Conservation (phyloP, 345 rosid species). For the Citrus reticulata region DNA sequence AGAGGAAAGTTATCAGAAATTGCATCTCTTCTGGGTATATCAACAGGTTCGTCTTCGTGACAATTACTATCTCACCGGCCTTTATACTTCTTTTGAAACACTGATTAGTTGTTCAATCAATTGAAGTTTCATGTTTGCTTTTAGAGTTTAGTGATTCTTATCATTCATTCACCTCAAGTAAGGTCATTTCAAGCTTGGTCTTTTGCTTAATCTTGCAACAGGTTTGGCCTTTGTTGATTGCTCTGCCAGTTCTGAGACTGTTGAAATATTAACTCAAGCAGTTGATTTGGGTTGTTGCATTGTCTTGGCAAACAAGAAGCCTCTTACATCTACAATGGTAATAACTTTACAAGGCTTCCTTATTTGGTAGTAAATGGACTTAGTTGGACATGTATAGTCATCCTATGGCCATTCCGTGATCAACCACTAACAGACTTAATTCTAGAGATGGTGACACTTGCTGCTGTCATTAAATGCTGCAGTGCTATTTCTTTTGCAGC, state of each 20-base stretch:
- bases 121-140: neutral
- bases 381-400: neutral
- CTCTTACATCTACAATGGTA: constrained; percentile 82
- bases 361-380: neutral
- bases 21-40: constrained; percentile 54
- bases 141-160: neutral
- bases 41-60: constrained; percentile 52
- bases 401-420: neutral
- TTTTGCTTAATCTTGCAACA: constrained; percentile 24
- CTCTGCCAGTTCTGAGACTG: constrained; percentile 72
- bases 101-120: neutral
- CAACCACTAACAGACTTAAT: neutral
- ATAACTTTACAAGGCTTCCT: constrained; percentile 3
- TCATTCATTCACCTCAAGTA: neutral
- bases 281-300: constrained; percentile 68
- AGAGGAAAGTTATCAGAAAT: constrained; percentile 36
- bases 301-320: constrained; percentile 91
- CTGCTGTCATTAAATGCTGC: neutral
- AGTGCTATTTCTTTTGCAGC: neutral
- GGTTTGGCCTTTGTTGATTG: constrained; percentile 85
- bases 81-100: neutral
- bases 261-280: constrained; percentile 45
- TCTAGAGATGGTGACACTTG: neutral
- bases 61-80: neutral
- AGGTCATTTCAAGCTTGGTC: neutral